Conservation (phyloP, 2,329 filamentous ascomycete species). For the Sclerotinia borealis region DNA sequence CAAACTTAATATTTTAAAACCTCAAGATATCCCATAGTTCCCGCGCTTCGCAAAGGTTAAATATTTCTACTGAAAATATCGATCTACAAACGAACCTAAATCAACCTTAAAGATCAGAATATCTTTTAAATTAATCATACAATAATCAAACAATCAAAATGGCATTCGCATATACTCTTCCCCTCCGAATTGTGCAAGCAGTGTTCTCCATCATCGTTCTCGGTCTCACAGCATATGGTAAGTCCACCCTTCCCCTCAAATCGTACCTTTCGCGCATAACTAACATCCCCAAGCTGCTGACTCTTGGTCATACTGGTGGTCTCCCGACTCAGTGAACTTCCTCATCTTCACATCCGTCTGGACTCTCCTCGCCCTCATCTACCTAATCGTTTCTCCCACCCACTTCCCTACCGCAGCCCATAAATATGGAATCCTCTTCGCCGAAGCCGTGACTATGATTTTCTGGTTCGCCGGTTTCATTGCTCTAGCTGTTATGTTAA, state of each 20-base stretch:
- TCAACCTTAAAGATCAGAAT: background rate
- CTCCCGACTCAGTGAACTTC: constrained; percentile 62
- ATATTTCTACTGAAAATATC: background rate
- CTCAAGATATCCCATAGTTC: background rate
- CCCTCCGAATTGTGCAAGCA: constrained; percentile 60
- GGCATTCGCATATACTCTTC: constrained; percentile 43
- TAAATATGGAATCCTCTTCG: constrained; percentile 56
- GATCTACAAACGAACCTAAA: background rate
- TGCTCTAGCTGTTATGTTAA: constrained; percentile 62
- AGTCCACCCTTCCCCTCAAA: constrained; percentile 3
- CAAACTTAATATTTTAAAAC: background rate
- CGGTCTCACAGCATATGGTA: constrained; percentile 69
- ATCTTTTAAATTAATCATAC: background rate
- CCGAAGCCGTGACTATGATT: constrained; percentile 68
- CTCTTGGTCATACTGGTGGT: constrained; percentile 37
- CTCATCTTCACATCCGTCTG: constrained; percentile 74
- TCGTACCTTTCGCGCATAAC: background rate
- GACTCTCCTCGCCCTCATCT: constrained; percentile 65
- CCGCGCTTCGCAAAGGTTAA: background rate
- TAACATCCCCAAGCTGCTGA: constrained; percentile 46
- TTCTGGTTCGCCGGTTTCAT: constrained; percentile 91
- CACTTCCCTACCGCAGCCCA: constrained; percentile 57
- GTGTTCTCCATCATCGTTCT: constrained; percentile 69
- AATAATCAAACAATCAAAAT: constrained; percentile 34
- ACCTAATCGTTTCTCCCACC: constrained; percentile 62